Evolutionary conservation across 116 monocot genomes (phyloP).

Genomic region (Thalassia testudinum): DNA sequence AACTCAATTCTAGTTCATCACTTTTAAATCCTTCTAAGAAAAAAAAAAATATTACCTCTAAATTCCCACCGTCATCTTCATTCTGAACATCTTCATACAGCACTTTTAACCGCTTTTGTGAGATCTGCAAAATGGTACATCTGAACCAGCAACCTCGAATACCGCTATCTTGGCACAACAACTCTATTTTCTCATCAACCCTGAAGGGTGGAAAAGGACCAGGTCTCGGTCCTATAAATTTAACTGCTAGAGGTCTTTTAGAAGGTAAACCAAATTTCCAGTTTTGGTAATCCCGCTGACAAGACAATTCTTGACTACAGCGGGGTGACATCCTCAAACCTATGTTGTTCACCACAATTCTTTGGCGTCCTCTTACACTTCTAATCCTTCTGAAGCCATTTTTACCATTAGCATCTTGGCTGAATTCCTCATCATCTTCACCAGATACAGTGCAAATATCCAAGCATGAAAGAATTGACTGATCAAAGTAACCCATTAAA

Average conservation of each 20-base stretch:
- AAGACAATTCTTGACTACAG: conserved; percentile 8
- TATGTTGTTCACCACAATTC: conserved; percentile 12
- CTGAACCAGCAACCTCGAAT: conserved; percentile 97
- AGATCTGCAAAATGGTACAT: conserved; percentile 51
- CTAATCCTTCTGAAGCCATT: conserved; percentile 30
- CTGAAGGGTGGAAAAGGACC: conserved; percentile 22
- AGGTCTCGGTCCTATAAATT: conserved; percentile 26
- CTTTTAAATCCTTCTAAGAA: no score
- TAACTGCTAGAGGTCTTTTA: conserved; percentile 27
- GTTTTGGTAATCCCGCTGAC: conserved; percentile 13
- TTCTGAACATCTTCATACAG: conserved; percentile 68
- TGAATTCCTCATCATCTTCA: conserved; percentile 23
- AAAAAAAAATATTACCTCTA: conserved; percentile 75
- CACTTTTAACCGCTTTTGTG: conserved; percentile 64
- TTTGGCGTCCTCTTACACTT: conserved; percentile 25
- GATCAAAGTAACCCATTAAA: conserved; percentile 72
- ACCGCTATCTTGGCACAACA: conserved; percentile 91
- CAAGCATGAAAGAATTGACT: conserved; percentile 47
- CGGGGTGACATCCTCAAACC: conserved; percentile 10
- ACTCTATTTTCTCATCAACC: conserved; percentile 59
- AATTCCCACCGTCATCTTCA: conserved; percentile 60
- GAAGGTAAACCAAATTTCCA: conserved; percentile 13
- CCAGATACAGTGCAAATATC: conserved; percentile 24
- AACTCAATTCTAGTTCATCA: no score
- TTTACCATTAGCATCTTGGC: conserved; percentile 10